Evolutionary conservation across 116 monocot species (phyloP).

Genomic region (Zostera marina): DNA sequence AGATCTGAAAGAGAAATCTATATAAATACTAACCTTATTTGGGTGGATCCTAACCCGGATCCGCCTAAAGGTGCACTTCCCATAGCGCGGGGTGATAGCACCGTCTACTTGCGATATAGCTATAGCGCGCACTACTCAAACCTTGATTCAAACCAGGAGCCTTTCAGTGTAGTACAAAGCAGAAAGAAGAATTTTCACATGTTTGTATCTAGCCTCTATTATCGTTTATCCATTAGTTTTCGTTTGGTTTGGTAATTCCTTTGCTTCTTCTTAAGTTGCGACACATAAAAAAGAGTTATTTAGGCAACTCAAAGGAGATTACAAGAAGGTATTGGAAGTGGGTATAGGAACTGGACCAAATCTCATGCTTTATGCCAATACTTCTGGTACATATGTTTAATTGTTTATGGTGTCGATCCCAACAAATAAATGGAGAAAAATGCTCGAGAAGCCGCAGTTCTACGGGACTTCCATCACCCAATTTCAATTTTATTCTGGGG

Average conservation of each 20-base stretch:
- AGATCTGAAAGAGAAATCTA: no score
- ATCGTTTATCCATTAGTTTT: neutral
- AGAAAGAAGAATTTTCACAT: neutral
- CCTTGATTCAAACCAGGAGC: no score
- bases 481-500: slow-evolving; percentile 60
- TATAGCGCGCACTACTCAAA: no score
- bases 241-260: neutral
- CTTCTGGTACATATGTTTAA: slow-evolving; percentile 20
- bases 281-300: slow-evolving; percentile 50
- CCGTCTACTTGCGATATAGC: no score
- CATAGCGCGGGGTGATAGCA: no score
- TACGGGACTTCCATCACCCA: slow-evolving; percentile 25
- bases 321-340: slow-evolving; percentile 57
- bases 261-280: slow-evolving; percentile 44
- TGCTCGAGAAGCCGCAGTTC: slow-evolving; percentile 31
- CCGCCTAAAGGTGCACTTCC: no score
- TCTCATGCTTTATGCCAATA: slow-evolving; percentile 54
- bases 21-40: no score
- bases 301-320: slow-evolving; percentile 14
- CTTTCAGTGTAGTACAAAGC: no score
- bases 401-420: slow-evolving; percentile 72
- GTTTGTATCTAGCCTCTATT: neutral
- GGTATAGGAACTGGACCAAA: slow-evolving; percentile 86
- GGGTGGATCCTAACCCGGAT: no score
- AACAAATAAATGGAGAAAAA: slow-evolving; percentile 74